Evolutionary conservation across 2,329 filamentous ascomycete species (phyloP), one percentile per base, ranked within the genome.

Genomic region (Alternaria atra): DNA sequence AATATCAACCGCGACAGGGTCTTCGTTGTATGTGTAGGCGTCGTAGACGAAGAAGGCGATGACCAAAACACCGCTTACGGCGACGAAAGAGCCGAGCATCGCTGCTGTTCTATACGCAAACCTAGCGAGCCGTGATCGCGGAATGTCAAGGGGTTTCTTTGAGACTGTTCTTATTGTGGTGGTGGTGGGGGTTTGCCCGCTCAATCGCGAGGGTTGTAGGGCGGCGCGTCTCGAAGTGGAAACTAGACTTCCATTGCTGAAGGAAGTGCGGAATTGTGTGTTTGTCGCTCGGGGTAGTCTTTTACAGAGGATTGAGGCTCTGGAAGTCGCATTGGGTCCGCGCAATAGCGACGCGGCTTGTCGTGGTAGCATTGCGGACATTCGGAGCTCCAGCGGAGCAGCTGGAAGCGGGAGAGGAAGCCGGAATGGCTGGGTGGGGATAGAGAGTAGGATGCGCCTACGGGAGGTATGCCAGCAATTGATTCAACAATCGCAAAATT

Each of bases 31-130:
- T 13, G 95, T 99, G 48, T 89, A 90, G 9, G 94, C 90, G 82
- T 99, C 95, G 81, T 97, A 99, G 70, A 95, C 70, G 81, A 99
- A 99, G 84, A 99, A 97, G 50, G 85, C 91, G 20, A 93, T 80
- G 6, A 98, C 85, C 6, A 91, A 84, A 4, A 85, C 81, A 34
- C 91, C 89, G 55, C 91, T 77, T 52, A 94, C 84, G 7, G 90
- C 83, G 37, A 95, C 85, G 51, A 94, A 91, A 60, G 91, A 89
- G 39, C 95, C 95, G 23, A 92, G 79, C 71, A 86, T 87, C 3
- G 91, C 88, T 34, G 93, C 90, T 32, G 87, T 84, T 68, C 91
- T 87, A 75, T 91, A 92, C 46, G 88, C 77, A 71, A 91, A 88
- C 47, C 82, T 81, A 8, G 81, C 64, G 10, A 84, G 32, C 30